Conservation (phyloP, 164 flowering plant genomes). For the Umbellularia californica region DNA sequence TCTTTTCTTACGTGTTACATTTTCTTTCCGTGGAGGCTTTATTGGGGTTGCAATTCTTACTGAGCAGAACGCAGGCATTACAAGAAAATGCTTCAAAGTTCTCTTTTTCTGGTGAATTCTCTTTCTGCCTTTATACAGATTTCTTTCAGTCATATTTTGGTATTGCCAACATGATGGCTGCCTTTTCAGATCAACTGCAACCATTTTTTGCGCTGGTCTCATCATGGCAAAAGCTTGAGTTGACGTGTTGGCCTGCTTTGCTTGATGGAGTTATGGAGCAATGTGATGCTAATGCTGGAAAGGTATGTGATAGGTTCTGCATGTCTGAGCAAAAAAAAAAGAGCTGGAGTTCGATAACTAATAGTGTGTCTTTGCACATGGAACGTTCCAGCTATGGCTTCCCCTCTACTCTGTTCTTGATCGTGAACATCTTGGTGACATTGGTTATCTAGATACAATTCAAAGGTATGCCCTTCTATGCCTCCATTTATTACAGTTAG, state of each 20-base stretch:
- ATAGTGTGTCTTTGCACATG: not conserved
- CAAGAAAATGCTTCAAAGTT: conserved; percentile 66
- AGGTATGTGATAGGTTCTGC: conserved; percentile 35
- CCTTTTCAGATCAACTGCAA: conserved; percentile 47
- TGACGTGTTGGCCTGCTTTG: conserved; percentile 73
- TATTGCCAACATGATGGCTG: not conserved
- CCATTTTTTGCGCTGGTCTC: conserved; percentile 50
- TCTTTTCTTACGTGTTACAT: not conserved
- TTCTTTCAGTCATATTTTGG: not conserved
- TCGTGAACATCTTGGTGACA: conserved; percentile 31
- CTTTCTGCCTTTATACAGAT: not conserved
- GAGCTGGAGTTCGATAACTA: not conserved
- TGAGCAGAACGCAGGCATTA: conserved; percentile 35
- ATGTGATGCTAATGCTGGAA: conserved; percentile 65
- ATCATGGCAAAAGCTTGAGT: conserved; percentile 83
- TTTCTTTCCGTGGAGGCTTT: conserved; percentile 46
- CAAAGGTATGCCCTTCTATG: conserved; percentile 43
- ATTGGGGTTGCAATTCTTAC: conserved; percentile 67
- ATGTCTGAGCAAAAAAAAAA: not conserved
- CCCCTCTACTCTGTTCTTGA: conserved; percentile 72
- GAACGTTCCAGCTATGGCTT: conserved; percentile 76
- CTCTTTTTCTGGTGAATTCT: conserved; percentile 49
- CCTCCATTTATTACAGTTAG: not conserved
- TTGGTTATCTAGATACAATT: conserved; percentile 37
- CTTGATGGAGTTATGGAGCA: conserved; percentile 76